Base-by-base conservation (phyloP, 2,329 filamentous ascomycete genomes). In the Coniochaeta ligniaria region DNA sequence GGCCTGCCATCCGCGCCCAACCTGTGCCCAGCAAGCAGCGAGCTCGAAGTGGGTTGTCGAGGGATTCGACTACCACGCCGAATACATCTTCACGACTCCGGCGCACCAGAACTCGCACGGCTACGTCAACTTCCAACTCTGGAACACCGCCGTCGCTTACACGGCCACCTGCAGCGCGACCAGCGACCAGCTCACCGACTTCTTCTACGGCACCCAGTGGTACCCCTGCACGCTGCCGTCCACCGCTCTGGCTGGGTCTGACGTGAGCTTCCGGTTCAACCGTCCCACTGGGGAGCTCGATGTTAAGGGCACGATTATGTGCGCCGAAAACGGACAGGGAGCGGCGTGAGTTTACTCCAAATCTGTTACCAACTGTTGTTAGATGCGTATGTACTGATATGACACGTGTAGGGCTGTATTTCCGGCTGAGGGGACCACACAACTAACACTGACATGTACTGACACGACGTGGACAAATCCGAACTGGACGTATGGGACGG, bases 41-140 rank as follows among this genome's bases (percentile, higher is more conserved):
- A 61, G 16, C 50, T 62, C 14, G 11, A 64, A 58, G 52, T 82
- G 79, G 78, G 72, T 69, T 0, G 65, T 83, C 54, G 64, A 72
- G 45, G 68, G 72, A 67, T 79, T 83, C 62, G 73, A 76, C 66
- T 82, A 72, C 72, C 74, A 78, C 66, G 74, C 74, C n/a, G 73
- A 70, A 9, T 79, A 77, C 67, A 68, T 71, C 66, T 81, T 80
- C 72, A 73, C 72, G 26, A 81, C 77, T 4, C 79, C 79, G 0
- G 72, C 79, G 5, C 80, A 82, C 70, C 77, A 81, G 64, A 77
- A 75, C 67, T 73, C 73, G 3, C 72, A 68, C 67, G 80, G 79
- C 58, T 71, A 73, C 60, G 74, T 79, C 63, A 71, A 71, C 68
- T 83, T 82, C 72, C 76, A 74, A 62, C 70, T 82, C 20, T 66